These are phyloP conservation scores for Trypanosoma theileri DNA, from an alignment of 208 protist genomes.

Conservation along the genomic window DNA sequence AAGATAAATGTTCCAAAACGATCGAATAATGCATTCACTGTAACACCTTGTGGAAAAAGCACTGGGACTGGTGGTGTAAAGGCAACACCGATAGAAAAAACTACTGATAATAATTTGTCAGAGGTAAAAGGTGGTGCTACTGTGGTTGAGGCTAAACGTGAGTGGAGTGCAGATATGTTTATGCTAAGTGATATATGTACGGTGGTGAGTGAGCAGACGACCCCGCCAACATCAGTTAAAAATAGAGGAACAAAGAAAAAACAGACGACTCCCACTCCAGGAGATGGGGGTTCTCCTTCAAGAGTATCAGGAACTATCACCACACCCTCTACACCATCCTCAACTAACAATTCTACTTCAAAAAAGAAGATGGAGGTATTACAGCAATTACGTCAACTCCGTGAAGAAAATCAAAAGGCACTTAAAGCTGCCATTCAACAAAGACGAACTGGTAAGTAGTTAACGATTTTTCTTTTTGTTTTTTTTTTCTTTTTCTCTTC, in stretches of 20 bases:
- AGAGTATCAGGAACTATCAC: background rate
- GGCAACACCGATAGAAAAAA: background rate
- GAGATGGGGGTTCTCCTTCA: background rate
- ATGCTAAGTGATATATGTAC: slow-evolving; percentile 23
- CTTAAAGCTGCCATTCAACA: slow-evolving; percentile 43
- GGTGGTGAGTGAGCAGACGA: slow-evolving; percentile 17
- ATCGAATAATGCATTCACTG: background rate
- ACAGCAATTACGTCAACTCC: slow-evolving; percentile 49
- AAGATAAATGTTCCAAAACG: background rate
- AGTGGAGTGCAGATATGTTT: slow-evolving; percentile 30
- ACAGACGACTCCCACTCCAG: background rate
- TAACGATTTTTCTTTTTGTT: background rate
- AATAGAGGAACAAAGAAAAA: background rate
- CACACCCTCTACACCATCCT: background rate
- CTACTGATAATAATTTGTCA: background rate
- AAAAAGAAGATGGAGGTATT: slow-evolving; percentile 37
- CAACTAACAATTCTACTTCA: background rate
- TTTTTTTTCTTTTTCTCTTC: slow-evolving; percentile 6
- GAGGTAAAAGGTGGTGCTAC: background rate
- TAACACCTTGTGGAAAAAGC: background rate
- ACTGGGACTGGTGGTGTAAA: background rate
- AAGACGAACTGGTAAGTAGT: slow-evolving; percentile 20
- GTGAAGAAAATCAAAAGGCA: slow-evolving; percentile 59
- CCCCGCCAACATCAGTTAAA: background rate
- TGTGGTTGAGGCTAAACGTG: slow-evolving; percentile 26